Evolutionary conservation across 441 rosid genomes (phyloP).

Genomic region (Kokia cookei): DNA sequence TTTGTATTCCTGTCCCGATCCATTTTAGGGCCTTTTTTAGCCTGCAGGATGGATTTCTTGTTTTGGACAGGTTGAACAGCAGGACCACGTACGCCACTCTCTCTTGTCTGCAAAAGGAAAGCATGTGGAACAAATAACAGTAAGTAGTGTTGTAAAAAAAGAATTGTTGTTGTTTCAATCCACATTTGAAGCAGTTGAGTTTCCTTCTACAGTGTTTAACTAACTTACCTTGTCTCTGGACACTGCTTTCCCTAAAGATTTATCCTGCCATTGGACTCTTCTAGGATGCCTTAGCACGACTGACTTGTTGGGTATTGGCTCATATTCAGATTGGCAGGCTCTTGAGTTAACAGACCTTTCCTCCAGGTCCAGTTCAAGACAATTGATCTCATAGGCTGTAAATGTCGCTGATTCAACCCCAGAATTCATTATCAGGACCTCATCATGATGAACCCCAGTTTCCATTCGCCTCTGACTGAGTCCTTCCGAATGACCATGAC

Average conservation of each 20-base stretch:
- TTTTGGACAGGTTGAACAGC: not conserved
- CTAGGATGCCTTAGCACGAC: not conserved
- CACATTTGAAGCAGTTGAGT: not conserved
- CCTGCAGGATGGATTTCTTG: not conserved
- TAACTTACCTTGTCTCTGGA: constrained; percentile 9
- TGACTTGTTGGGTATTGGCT: not conserved
- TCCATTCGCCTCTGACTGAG: not conserved
- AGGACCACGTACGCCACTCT: not conserved
- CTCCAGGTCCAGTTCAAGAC: not conserved
- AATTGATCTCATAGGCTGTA: not conserved
- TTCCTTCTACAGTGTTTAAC: not conserved
- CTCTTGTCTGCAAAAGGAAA: constrained; percentile 11
- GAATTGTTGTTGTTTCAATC: not conserved
- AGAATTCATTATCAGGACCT: not conserved
- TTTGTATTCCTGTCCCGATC: not conserved
- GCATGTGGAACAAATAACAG: not conserved
- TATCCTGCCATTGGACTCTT: not conserved
- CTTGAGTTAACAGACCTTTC: constrained; percentile 1
- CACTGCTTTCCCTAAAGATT: not conserved
- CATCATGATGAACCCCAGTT: not conserved
- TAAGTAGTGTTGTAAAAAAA: not conserved
- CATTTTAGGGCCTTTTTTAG: not conserved
- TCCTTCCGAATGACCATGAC: not conserved
- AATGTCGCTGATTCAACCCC: constrained; percentile 1
- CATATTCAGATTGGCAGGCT: not conserved